Evolutionary conservation across 192 early-diverging fungal species (phyloP), one percentile per base, ranked within the genome.

Genomic region (Gorgonomyces haynaldii): DNA sequence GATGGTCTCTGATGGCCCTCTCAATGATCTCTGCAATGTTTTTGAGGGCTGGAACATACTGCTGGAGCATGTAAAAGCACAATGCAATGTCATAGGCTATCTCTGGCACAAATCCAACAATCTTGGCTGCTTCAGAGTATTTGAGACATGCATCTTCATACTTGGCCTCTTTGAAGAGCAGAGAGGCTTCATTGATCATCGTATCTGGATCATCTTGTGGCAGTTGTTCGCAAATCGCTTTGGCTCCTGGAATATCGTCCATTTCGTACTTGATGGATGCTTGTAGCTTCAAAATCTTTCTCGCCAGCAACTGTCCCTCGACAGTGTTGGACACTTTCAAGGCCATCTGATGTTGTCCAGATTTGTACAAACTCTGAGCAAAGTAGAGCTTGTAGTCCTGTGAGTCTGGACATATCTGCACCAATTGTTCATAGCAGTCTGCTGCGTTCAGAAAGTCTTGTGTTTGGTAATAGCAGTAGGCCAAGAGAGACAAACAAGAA

Each of bases 11-110:
- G 32, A 79, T 79, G 20, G 72, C 77, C 21, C 58, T 38, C 39
- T 79, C 77, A 52, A 79, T 77, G 37, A 79, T 77, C 38, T 79
- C 74, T 0, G 73, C 70, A 56, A 79, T 74, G 45, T 63, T 57
- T 50, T 79, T 79, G 5, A 79, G 38, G 1, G 77, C 64, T 13
- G 70, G 63, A 12, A 78, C 70, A 46, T 66, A 79, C 39, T 78
- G 62, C 37, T 70, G 64, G 25, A 72, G 47, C 46, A 60, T 46
- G 52, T 79, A 79, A 43, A 67, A 53, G 52, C 77, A 79, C 22
- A 79, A 46, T 6, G 77, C 77, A 15, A 70, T 51, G 42, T 73
- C 65, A 45, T 78, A 79, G 0, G 54, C 60, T 8, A 79, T 59
- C 35, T 79, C 77, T 1, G 77, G 57, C 9, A 59, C 56, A 45